Conservation (phyloP, 2,329 filamentous ascomycete species). For the Fusarium heterosporum region DNA sequence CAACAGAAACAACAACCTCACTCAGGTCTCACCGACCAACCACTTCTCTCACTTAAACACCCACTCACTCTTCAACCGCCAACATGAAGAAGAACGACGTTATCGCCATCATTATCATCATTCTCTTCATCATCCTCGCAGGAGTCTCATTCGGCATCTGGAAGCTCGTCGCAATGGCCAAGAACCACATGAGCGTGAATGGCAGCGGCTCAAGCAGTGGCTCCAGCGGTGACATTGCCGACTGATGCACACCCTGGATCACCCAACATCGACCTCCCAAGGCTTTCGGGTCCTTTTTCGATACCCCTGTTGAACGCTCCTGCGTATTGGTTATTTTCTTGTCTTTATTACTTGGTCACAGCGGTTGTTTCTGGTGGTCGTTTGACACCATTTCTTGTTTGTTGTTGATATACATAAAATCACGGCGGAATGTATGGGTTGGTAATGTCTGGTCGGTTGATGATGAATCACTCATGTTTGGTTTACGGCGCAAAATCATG, state of each 20-base stretch:
- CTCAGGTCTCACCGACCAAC: constrained; percentile 1
- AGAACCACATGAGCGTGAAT: constrained; percentile 56
- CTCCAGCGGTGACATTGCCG: constrained; percentile 30
- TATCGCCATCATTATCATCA: constrained; percentile 75
- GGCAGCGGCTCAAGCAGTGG: constrained; percentile 46
- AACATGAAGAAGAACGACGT: constrained; percentile 74
- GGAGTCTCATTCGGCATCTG: constrained; percentile 73
- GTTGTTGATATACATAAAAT: constrained; percentile 27
- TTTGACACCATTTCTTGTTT: constrained; percentile 3
- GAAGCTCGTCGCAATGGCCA: constrained; percentile 66
- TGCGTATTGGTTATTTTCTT: constrained; percentile 14
- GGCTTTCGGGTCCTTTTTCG: constrained; percentile 7
- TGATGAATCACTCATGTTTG: constrained; percentile 29
- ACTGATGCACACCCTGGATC: constrained; percentile 11
- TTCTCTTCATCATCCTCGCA: constrained; percentile 72
- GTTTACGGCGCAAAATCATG: constrained; percentile 35
- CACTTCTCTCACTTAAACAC: neutral
- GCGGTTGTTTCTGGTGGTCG: constrained; percentile 15
- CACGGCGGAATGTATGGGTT: constrained; percentile 17
- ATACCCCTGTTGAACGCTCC: constrained; percentile 9
- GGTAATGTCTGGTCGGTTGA: constrained; percentile 21
- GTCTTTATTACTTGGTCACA: constrained; percentile 22
- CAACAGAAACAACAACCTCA: neutral
- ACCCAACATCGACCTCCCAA: neutral
- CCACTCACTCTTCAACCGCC: constrained; percentile 43